Percentiles rank a stretch among this genome's conserved stretches.
phyloP scores from a whole-genome alignment of 2,329 filamentous ascomycete species.

The Xylariales sp. region DNA sequence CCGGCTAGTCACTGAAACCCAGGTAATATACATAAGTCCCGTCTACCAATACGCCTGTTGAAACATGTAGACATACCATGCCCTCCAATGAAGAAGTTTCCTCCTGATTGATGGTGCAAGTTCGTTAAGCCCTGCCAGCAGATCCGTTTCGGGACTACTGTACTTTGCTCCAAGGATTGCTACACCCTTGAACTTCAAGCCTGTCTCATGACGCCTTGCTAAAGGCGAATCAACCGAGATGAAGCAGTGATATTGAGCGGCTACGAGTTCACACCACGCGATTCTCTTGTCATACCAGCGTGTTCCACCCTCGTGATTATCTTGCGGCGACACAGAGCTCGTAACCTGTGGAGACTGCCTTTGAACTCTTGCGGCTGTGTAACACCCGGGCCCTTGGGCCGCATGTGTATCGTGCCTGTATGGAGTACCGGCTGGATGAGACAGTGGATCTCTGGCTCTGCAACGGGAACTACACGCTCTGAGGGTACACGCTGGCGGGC shows the following conservation, averaged over 20 bases:
- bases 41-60: slow-evolving; percentile 36
- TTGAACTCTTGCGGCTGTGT: slow-evolving; percentile 7
- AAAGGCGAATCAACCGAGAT: slow-evolving; percentile 26
- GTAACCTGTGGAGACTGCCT: slow-evolving; percentile 20
- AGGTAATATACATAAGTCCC: slow-evolving; percentile 38
- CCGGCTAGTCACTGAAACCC: slow-evolving; percentile 32
- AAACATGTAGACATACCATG: slow-evolving; percentile 24
- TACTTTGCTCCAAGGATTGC: slow-evolving; percentile 24
- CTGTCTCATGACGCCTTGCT: slow-evolving; percentile 21
- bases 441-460: slow-evolving; percentile 16
- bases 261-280: slow-evolving; percentile 11
- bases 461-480: slow-evolving; percentile 60
- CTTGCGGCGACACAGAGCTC: slow-evolving; percentile 15
- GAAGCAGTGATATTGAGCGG: slow-evolving; percentile 21
- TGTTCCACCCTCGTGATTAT: slow-evolving; percentile 6
- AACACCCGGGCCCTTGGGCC: not conserved
- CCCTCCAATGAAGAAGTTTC: slow-evolving; percentile 28
- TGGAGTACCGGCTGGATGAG: slow-evolving; percentile 13
- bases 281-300: slow-evolving; percentile 11
- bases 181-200: slow-evolving; percentile 27
- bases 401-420: slow-evolving; percentile 18
- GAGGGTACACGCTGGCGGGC: slow-evolving; percentile 67
- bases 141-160: slow-evolving; percentile 28
- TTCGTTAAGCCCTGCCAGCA: slow-evolving; percentile 20
- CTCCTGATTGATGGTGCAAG: slow-evolving; percentile 32